Conservation (phyloP, 495 filamentous ascomycete species). For the Wilcoxina mikolae region DNA sequence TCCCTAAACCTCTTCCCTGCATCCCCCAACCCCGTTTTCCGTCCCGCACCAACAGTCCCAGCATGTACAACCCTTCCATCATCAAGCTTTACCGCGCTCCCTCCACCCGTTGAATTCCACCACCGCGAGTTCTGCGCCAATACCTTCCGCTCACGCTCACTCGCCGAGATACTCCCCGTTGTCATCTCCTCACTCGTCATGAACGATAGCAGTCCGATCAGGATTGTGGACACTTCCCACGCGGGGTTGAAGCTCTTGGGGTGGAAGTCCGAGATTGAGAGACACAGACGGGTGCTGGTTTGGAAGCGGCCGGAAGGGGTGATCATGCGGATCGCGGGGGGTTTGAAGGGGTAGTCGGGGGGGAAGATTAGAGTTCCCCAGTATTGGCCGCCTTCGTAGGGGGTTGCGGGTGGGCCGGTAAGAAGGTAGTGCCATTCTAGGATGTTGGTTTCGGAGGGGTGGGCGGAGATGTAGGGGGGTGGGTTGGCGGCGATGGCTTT, state of each 20-base stretch:
- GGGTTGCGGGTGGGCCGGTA: constrained; percentile 85
- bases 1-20: constrained; percentile 75
- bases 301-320: constrained; percentile 93
- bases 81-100: constrained; percentile 42
- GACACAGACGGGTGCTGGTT: constrained; percentile 76
- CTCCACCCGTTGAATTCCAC: constrained; percentile 96
- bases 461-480: constrained; percentile 82
- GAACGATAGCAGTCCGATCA: constrained; percentile 86
- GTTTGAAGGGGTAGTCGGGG: constrained; percentile 90
- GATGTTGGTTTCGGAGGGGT: constrained; percentile 89
- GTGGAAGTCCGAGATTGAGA: constrained; percentile 93
- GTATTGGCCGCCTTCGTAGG: constrained; percentile 90
- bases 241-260: constrained; percentile 95
- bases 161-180: constrained; percentile 73
- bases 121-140: constrained; percentile 67
- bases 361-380: constrained; percentile 96
- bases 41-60: constrained; percentile 35
- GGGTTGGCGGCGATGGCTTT: constrained; percentile 81
- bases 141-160: constrained; percentile 61
- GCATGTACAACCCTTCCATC: constrained; percentile 34
- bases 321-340: constrained; percentile 96
- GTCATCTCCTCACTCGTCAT: constrained; percentile 99
- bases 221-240: constrained; percentile 95
- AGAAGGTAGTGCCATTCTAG: constrained; percentile 99
- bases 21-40: constrained; percentile 65